These are phyloP conservation scores for Taphrina communis DNA, from an alignment of 1,139 yeast genomes.

Conservation along the genomic window DNA sequence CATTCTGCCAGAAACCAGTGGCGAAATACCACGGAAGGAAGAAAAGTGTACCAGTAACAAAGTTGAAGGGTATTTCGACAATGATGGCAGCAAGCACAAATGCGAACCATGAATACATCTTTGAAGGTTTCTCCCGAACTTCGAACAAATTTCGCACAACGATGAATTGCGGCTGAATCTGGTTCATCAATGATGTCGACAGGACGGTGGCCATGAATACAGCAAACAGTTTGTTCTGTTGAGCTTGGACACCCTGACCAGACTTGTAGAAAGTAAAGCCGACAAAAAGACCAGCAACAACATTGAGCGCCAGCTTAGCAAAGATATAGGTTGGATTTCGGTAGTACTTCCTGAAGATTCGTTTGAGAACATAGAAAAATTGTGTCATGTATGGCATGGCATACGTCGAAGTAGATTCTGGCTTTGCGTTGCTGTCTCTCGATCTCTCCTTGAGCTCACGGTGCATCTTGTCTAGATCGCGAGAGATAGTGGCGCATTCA, in stretches of 20 bases:
- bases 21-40: conserved; percentile 67
- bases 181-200: conserved; percentile 64
- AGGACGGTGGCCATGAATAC: conserved; percentile 63
- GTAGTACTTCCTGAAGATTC: conserved; percentile 54
- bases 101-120: conserved; percentile 70
- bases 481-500: conserved; percentile 57
- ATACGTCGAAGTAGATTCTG: conserved; percentile 42
- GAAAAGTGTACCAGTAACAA: conserved; percentile 60
- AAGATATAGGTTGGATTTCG: conserved; percentile 57
- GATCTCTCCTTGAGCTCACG: conserved; percentile 16
- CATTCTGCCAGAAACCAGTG: conserved; percentile 57
- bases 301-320: conserved; percentile 58
- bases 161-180: conserved; percentile 58
- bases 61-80: conserved; percentile 63
- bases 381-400: conserved; percentile 45
- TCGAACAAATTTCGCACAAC: conserved; percentile 62
- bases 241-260: conserved; percentile 50
- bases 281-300: conserved; percentile 59
- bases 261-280: conserved; percentile 59
- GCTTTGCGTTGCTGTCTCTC: not conserved
- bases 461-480: conserved; percentile 45
- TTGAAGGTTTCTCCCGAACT: conserved; percentile 68
- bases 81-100: conserved; percentile 61
- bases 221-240: conserved; percentile 53
- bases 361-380: conserved; percentile 45